Percentiles rank a stretch among this genome's conserved stretches.
These are phyloP conservation scores for Kernera saxatilis DNA, from an alignment of 345 rosid species.

Conservation along the genomic window DNA sequence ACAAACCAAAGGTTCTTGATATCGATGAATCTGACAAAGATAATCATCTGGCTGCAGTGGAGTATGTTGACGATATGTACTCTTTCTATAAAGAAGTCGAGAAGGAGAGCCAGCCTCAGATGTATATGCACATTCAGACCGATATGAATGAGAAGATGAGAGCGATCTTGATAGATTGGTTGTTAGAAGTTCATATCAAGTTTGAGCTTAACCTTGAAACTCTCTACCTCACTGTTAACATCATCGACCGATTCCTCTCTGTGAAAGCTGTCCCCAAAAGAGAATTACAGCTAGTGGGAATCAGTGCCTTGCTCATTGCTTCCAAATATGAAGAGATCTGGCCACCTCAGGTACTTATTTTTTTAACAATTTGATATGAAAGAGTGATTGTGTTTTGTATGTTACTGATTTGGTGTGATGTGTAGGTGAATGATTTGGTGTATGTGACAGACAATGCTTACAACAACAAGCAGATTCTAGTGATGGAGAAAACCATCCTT, in stretches of 20 bases:
- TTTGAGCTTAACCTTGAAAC: conserved; percentile 86
- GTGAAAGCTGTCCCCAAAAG: conserved; percentile 52
- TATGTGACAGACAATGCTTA: conserved; percentile 84
- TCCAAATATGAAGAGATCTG: conserved; percentile 96
- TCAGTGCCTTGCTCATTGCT: conserved; percentile 80
- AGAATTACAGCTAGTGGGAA: conserved; percentile 81
- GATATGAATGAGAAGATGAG: conserved; percentile 84
- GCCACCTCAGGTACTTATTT: conserved; percentile 60
- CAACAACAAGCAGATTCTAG: conserved; percentile 60
- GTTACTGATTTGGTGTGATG: not conserved
- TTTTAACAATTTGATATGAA: not conserved
- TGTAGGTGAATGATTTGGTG: conserved; percentile 71
- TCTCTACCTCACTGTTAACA: conserved; percentile 66
- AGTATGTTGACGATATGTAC: conserved; percentile 89
- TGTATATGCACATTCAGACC: conserved; percentile 66
- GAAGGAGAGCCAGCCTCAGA: conserved; percentile 50
- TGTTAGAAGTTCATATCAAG: conserved; percentile 77
- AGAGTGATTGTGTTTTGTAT: not conserved
- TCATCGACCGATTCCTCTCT: conserved; percentile 74
- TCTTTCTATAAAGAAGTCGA: conserved; percentile 63
- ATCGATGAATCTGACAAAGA: conserved; percentile 64
- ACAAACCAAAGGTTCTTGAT: conserved; percentile 40
- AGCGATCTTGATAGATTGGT: conserved; percentile 79
- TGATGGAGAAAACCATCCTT: conserved; percentile 75
- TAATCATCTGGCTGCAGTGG: conserved; percentile 72